phyloP scores from a whole-genome alignment of 331 rosid genomes.

The Cydonia oblonga region DNA sequence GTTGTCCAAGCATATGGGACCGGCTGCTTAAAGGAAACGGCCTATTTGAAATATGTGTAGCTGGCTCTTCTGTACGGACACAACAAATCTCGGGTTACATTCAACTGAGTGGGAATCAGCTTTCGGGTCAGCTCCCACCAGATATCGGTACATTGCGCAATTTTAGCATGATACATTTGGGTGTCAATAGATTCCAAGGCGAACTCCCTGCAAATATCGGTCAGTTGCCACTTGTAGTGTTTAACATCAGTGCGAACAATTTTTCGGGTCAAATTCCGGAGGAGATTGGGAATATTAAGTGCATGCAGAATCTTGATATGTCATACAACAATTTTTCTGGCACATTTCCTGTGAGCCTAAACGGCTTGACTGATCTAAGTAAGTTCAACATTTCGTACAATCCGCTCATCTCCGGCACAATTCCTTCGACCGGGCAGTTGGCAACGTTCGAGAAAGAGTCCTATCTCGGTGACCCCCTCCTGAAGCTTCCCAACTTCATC shows the following conservation, averaged over 20 bases:
- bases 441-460: constrained; percentile 55
- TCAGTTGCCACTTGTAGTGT: constrained; percentile 44
- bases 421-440: constrained; percentile 56
- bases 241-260: constrained; percentile 50
- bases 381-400: constrained; percentile 87
- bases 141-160: constrained; percentile 55
- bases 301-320: constrained; percentile 69
- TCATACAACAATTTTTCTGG: constrained; percentile 81
- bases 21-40: constrained; percentile 66
- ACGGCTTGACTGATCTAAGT: constrained; percentile 54
- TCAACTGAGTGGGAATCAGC: constrained; percentile 63
- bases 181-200: constrained; percentile 53
- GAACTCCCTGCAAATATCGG: constrained; percentile 55
- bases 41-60: constrained; percentile 44
- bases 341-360: constrained; percentile 56
- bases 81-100: constrained; percentile 66
- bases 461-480: constrained; percentile 54
- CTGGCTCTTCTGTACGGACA: constrained; percentile 29
- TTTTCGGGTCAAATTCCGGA: constrained; percentile 74
- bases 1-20: constrained; percentile 71
- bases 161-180: constrained; percentile 71
- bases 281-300: constrained; percentile 44
- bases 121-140: constrained; percentile 59
- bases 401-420: constrained; percentile 46
- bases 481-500: constrained; percentile 47